phyloP scores from a whole-genome alignment of 1,284 basidiomycete genomes.

The Vanrija pseudolonga region DNA sequence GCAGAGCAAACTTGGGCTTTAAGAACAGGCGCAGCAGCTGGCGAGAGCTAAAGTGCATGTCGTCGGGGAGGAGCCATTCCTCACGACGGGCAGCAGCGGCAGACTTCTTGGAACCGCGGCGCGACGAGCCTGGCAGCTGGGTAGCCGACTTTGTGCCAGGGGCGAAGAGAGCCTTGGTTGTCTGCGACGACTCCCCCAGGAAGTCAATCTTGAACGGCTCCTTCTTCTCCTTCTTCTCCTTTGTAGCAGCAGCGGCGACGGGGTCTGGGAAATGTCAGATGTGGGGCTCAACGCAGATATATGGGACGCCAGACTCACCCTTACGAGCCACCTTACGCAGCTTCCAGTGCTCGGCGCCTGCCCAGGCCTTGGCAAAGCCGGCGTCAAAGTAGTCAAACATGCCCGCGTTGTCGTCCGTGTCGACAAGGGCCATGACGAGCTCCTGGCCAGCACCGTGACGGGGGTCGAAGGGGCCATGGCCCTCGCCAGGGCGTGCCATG shows the following conservation, averaged over 20 bases:
- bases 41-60: constrained; percentile 92
- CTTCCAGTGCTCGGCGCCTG: constrained; percentile 99
- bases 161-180: constrained; percentile 73
- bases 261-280: constrained; percentile 50
- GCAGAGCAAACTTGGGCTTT: constrained; percentile 87
- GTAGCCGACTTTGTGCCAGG: constrained; percentile 64
- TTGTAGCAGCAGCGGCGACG: constrained; percentile 52
- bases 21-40: constrained; percentile 88
- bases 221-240: constrained; percentile 62
- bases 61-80: constrained; percentile 83
- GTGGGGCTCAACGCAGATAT: background rate
- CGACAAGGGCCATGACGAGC: constrained; percentile 78
- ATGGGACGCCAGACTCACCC: constrained; percentile 54
- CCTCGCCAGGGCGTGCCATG: constrained; percentile 50
- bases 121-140: constrained; percentile 57
- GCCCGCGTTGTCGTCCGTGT: constrained; percentile 53
- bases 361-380: constrained; percentile 89
- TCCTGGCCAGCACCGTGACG: constrained; percentile 67
- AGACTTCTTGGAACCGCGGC: constrained; percentile 53
- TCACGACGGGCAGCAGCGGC: constrained; percentile 54
- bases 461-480: constrained; percentile 69
- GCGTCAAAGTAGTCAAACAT: constrained; percentile 95
- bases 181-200: constrained; percentile 53
- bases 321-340: constrained; percentile 68
- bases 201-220: constrained; percentile 89